Evolutionary conservation across 1,284 basidiomycete species (phyloP).

Genomic region (Sporisorium graminicola): DNA sequence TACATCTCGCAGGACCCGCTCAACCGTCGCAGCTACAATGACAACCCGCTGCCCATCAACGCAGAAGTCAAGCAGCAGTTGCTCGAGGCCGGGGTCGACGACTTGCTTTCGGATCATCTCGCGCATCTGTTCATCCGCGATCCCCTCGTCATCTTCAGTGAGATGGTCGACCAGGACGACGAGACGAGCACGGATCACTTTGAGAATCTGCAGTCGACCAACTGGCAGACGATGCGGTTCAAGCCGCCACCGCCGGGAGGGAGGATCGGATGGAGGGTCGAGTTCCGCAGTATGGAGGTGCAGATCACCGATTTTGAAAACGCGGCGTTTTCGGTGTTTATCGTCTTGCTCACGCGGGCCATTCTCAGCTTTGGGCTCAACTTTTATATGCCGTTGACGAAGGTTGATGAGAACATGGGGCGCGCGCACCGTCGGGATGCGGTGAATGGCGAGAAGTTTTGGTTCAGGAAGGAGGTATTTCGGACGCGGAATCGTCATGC

Average conservation of each 20-base stretch:
- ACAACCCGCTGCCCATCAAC: constrained; percentile 85
- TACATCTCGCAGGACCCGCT: constrained; percentile 89
- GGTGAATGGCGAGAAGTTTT: constrained; percentile 80
- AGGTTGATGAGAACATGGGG: constrained; percentile 97
- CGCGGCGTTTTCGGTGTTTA: constrained; percentile 93
- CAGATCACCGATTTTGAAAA: constrained; percentile 99
- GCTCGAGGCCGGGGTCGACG: constrained; percentile 78
- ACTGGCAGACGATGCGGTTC: constrained; percentile 99
- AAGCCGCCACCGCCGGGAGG: constrained; percentile 91
- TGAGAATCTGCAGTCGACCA: constrained; percentile 99
- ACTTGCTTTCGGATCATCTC: constrained; percentile 87
- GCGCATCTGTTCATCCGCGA: constrained; percentile 98
- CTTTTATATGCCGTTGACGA: constrained; percentile 96
- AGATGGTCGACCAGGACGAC: constrained; percentile 94
- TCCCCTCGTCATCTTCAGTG: constrained; percentile 93
- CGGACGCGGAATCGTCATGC: constrained; percentile 71
- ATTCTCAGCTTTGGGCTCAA: constrained; percentile 92
- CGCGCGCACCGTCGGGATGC: constrained; percentile 89
- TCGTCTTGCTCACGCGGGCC: constrained; percentile 91
- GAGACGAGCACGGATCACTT: constrained; percentile 90
- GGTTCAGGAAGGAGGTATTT: constrained; percentile 89
- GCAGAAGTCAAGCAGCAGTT: constrained; percentile 71
- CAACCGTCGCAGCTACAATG: constrained; percentile 93
- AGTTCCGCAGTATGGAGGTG: constrained; percentile 99
- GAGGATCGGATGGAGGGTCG: constrained; percentile 95